phyloP scores from a whole-genome alignment of 164 flowering plant species.

The Chloranthus sessilifolius region DNA sequence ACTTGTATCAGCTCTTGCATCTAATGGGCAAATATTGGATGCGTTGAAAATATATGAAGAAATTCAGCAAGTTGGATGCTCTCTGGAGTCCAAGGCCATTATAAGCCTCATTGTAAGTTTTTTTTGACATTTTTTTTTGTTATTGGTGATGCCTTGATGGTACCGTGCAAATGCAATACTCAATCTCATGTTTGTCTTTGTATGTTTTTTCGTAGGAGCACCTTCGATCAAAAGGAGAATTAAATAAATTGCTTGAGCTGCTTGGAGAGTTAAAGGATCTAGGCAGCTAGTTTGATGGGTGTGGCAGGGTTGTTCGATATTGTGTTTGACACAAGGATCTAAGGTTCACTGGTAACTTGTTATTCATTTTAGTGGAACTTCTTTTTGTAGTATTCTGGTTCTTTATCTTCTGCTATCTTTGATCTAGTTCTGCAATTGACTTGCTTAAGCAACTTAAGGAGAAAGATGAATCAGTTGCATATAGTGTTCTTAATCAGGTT shows the following conservation, averaged over 20 bases:
- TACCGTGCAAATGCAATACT: not conserved
- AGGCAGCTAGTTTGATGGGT: conserved; percentile 64
- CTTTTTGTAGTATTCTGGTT: conserved; percentile 7
- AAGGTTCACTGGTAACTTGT: conserved; percentile 31
- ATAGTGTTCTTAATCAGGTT: conserved; percentile 61
- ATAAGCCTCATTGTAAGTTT: conserved; percentile 62
- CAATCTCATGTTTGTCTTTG: not conserved
- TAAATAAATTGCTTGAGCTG: conserved; percentile 44
- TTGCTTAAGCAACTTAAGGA: conserved; percentile 61
- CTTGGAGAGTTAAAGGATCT: conserved; percentile 51
- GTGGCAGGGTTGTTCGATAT: conserved; percentile 41
- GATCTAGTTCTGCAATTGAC: conserved; percentile 47
- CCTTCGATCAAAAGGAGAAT: conserved; percentile 41
- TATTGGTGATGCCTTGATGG: not conserved
- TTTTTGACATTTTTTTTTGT: not conserved
- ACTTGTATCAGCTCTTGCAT: conserved; percentile 68
- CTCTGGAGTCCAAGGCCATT: conserved; percentile 60
- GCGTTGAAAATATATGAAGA: conserved; percentile 68
- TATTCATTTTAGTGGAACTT: conserved; percentile 2
- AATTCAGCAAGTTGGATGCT: conserved; percentile 41
- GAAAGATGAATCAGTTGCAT: conserved; percentile 35
- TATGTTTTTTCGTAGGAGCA: conserved; percentile 42
- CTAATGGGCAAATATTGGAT: conserved; percentile 49
- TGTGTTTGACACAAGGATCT: conserved; percentile 47
- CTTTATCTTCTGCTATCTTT: no score